Evolutionary conservation across 73 alveolate genomes (phyloP), one percentile per base, ranked within the genome.

Genomic region (Symbiodinium natans): DNA sequence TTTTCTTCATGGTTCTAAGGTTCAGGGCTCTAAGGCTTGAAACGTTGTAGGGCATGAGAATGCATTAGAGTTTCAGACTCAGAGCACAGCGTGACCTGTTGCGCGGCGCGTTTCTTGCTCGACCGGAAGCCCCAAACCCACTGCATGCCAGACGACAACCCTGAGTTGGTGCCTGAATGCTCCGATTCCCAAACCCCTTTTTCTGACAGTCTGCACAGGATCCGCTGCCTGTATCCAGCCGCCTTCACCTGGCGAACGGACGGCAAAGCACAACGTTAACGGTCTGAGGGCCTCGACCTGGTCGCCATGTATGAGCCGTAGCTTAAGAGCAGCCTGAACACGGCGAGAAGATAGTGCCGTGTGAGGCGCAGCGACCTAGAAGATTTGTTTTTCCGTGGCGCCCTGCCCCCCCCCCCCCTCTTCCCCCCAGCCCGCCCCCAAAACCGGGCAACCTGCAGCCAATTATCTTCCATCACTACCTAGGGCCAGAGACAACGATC

Each of bases 181-280:
- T 29, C 17, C 31, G 71, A 52, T 21, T 23, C n/a, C 71, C 71
- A 0, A n/a, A 23, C 25, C 31, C 23, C 71, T 52, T 23, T 0
- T 5, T 13, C 9, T 46, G 59, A 23, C 71, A 29, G 27, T 17
- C 82, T 0, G 21, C 4, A 71, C 17, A 31, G 17, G 83, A 5
- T 71, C 83, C 41, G n/a, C 9, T 34, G 7, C 80, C 9, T 34
- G 88, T 38, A 80, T 13, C 88, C 88, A 39, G 36, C 88, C 23
- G 88, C 88, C 59, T 80, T 80, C 59, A 80, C 88, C 85, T 75
- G 85, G 42, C 31, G 71, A 7, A 7, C 56, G 56, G 11, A 43
- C 2, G 71, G 31, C 2, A 52, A 15, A 0, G n/a, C n/a, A n/a
- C n/a, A n/a, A n/a, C n/a, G n/a, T n/a, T n/a, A n/a, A n/a, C n/a